A percentile compares a stretch with the other conserved stretches of the same genome.
These are phyloP conservation scores for Malus asiatica DNA, from an alignment of 306 rosid species.

Conservation along the genomic window DNA sequence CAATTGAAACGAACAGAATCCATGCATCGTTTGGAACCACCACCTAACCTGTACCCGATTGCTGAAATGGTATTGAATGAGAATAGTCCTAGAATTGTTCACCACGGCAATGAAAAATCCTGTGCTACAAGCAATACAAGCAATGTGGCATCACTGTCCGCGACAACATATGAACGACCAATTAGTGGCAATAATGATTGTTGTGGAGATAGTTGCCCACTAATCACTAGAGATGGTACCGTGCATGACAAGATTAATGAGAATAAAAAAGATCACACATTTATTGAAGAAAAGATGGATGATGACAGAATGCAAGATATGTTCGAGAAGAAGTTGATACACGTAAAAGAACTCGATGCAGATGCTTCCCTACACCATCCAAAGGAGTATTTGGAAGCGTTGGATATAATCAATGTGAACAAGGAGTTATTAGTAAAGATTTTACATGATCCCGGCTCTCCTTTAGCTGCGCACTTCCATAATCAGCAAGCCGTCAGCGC, in stretches of 20 bases:
- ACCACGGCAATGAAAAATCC: slow-evolving; percentile 18
- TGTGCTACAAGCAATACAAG: slow-evolving; percentile 15
- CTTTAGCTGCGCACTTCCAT: slow-evolving; percentile 30
- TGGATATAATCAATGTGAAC: slow-evolving; percentile 39
- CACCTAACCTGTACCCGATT: slow-evolving; percentile 25
- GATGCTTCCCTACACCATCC: slow-evolving; percentile 44
- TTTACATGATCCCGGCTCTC: slow-evolving; percentile 42
- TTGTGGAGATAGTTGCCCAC: slow-evolving; percentile 25
- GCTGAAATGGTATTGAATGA: slow-evolving; percentile 17
- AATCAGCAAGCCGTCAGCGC: slow-evolving; percentile 28
- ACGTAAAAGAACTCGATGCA: slow-evolving; percentile 30
- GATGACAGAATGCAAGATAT: neutral
- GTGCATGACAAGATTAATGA: slow-evolving; percentile 18
- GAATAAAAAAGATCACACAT: slow-evolving; percentile 5
- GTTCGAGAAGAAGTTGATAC: slow-evolving; percentile 24
- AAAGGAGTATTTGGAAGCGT: slow-evolving; percentile 59
- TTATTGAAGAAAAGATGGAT: slow-evolving; percentile 1
- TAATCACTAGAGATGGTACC: slow-evolving; percentile 5
- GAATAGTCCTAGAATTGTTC: slow-evolving; percentile 20
- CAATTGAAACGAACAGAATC: slow-evolving; percentile 15
- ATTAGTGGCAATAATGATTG: neutral
- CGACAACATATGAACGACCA: slow-evolving; percentile 20
- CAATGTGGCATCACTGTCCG: slow-evolving; percentile 15
- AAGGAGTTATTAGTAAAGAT: slow-evolving; percentile 33
- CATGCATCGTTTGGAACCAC: slow-evolving; percentile 25